phyloP scores from a whole-genome alignment of 495 filamentous ascomycete species.

The Pyronema omphalodes region DNA sequence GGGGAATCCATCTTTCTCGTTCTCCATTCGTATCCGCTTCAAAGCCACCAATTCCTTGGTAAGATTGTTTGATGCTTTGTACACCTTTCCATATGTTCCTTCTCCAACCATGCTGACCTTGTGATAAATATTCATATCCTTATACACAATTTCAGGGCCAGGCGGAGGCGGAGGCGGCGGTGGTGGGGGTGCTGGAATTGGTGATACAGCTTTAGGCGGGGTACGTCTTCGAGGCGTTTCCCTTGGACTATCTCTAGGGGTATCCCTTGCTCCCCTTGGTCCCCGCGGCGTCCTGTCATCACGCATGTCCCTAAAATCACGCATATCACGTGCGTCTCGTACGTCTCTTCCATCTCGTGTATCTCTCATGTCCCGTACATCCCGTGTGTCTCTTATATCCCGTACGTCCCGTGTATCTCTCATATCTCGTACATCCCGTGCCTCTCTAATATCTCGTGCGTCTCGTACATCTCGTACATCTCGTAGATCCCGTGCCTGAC shows the following conservation, averaged over 20 bases:
- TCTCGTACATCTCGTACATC: neutral
- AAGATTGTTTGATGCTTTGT: conserved; percentile 92
- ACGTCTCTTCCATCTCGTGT: neutral
- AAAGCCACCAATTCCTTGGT: conserved; percentile 79
- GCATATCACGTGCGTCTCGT: neutral
- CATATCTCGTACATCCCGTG: neutral
- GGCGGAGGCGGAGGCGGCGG: neutral
- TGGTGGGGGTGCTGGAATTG: conserved; percentile 7
- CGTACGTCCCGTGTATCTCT: neutral
- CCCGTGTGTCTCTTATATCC: neutral
- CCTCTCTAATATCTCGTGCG: neutral
- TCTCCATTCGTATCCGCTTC: conserved; percentile 90
- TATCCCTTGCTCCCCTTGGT: neutral
- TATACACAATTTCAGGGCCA: conserved; percentile 13
- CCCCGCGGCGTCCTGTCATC: neutral
- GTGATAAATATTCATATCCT: conserved; percentile 21
- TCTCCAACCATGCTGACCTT: conserved; percentile 24
- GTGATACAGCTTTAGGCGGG: neutral
- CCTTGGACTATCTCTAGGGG: conserved; percentile 4
- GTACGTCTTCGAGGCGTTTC: conserved; percentile 3
- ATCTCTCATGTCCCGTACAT: neutral
- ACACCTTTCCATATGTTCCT: conserved; percentile 49
- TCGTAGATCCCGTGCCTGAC: neutral
- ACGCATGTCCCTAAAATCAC: neutral
- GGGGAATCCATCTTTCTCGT: conserved; percentile 91